Percentiles rank a stretch among this genome's conserved stretches.
These are phyloP conservation scores for Ascochyta viciae-villosae DNA, from an alignment of 2,329 filamentous ascomycete species.

Conservation along the genomic window DNA sequence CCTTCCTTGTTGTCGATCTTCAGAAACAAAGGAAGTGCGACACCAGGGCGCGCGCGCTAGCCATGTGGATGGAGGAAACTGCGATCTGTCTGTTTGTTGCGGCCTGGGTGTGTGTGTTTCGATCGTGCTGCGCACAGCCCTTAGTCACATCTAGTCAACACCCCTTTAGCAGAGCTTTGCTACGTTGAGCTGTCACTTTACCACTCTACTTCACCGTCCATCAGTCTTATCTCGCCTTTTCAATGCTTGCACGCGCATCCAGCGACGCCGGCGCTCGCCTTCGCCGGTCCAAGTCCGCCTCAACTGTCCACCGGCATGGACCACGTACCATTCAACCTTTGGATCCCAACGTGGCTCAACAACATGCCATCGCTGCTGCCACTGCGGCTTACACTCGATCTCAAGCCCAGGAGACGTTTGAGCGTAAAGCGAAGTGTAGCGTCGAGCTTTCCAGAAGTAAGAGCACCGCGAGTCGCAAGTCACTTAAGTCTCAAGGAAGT, in stretches of 20 bases:
- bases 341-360: conserved; percentile 39
- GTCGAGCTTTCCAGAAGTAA: conserved; percentile 37
- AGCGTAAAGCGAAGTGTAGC: conserved; percentile 22
- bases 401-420: conserved; percentile 30
- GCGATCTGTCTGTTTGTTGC: background rate
- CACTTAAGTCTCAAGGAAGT: conserved; percentile 42
- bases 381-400: conserved; percentile 46
- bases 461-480: conserved; percentile 46
- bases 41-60: background rate
- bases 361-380: conserved; percentile 50
- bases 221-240: conserved; percentile 5
- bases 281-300: conserved; percentile 48
- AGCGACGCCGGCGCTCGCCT: conserved; percentile 48
- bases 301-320: conserved; percentile 37
- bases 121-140: conserved; percentile 7
- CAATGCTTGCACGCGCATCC: conserved; percentile 46
- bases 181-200: conserved; percentile 29
- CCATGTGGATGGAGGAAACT: background rate
- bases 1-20: background rate
- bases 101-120: background rate
- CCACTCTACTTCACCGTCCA: conserved; percentile 22
- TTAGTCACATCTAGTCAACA: conserved; percentile 27
- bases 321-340: conserved; percentile 25
- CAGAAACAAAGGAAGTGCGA: background rate
- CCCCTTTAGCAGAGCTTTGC: conserved; percentile 30